These are phyloP conservation scores for Aspergillus oerlinghausenensis DNA, from an alignment of 2,329 filamentous ascomycete species.

Conservation along the genomic window DNA sequence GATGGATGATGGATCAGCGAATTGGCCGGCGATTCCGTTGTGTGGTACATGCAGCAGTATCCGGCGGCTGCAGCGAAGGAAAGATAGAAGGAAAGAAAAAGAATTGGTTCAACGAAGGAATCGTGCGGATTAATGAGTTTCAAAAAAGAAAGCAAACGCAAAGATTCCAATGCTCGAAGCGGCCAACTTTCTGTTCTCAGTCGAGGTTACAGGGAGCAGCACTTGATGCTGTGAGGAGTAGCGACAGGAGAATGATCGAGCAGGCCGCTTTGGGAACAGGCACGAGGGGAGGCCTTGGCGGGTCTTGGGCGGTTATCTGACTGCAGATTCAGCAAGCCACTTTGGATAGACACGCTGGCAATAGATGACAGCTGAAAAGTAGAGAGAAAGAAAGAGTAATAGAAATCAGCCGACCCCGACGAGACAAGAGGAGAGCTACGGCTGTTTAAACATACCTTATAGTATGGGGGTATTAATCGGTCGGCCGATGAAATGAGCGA, in stretches of 20 bases:
- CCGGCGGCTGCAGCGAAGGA: neutral
- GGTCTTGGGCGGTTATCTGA: neutral
- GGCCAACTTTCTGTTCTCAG: neutral
- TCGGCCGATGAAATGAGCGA: neutral
- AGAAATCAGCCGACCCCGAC: neutral
- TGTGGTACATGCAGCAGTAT: slow-evolving; percentile 7
- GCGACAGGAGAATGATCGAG: neutral
- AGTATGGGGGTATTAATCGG: neutral
- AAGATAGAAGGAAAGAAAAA: neutral
- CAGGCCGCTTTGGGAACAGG: neutral
- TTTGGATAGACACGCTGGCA: neutral
- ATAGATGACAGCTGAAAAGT: neutral
- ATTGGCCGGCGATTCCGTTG: slow-evolving; percentile 5
- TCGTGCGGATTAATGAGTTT: neutral
- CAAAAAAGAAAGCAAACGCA: neutral
- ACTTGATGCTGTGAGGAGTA: neutral
- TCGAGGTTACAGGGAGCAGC: neutral
- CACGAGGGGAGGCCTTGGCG: neutral
- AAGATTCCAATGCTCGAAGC: neutral
- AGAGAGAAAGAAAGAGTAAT: neutral
- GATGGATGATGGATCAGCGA: slow-evolving; percentile 4
- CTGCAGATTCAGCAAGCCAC: neutral
- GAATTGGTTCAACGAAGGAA: neutral
- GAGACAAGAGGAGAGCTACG: neutral
- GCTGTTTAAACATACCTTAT: neutral